These are phyloP conservation scores for Elaphomyces granulatus DNA, from an alignment of 495 filamentous ascomycete genomes.

Conservation along the genomic window DNA sequence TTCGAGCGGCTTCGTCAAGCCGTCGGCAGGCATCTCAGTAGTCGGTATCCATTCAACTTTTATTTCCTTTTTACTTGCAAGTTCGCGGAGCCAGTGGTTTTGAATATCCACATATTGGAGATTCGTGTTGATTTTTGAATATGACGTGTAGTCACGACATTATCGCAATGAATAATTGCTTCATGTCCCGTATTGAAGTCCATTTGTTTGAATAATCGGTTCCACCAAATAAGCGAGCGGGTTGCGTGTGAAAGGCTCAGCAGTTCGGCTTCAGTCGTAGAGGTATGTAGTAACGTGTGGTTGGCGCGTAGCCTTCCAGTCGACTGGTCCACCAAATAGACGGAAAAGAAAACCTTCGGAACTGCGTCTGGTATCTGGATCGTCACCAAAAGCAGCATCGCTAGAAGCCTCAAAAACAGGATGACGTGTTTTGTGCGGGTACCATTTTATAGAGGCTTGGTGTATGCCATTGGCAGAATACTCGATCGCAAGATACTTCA, in stretches of 20 bases:
- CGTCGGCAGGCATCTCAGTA: conserved; percentile 12
- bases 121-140: no score
- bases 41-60: conserved; percentile 16
- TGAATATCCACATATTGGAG: conserved; percentile 22
- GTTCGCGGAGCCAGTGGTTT: conserved; percentile 16
- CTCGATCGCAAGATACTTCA: conserved; percentile 12
- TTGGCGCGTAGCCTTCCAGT: conserved; percentile 25
- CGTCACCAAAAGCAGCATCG: conserved; percentile 15
- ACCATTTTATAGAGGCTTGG: conserved; percentile 6
- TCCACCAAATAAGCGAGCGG: conserved; percentile 27
- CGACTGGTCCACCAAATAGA: conserved; percentile 21
- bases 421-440: no score
- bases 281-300: conserved; percentile 19
- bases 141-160: conserved; percentile 18
- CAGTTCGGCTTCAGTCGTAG: conserved; percentile 29
- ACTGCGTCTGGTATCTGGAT: conserved; percentile 12
- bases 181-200: no score
- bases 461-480: conserved; percentile 10
- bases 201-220: no score
- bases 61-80: conserved; percentile 8
- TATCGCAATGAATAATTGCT: no score
- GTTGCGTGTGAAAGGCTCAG: conserved; percentile 20
- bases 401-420: conserved; percentile 11
- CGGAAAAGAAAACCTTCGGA: conserved; percentile 24
- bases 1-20: conserved; percentile 16